phyloP scores from a whole-genome alignment of 2,329 filamentous ascomycete genomes.

The Clonostachys chloroleuca region DNA sequence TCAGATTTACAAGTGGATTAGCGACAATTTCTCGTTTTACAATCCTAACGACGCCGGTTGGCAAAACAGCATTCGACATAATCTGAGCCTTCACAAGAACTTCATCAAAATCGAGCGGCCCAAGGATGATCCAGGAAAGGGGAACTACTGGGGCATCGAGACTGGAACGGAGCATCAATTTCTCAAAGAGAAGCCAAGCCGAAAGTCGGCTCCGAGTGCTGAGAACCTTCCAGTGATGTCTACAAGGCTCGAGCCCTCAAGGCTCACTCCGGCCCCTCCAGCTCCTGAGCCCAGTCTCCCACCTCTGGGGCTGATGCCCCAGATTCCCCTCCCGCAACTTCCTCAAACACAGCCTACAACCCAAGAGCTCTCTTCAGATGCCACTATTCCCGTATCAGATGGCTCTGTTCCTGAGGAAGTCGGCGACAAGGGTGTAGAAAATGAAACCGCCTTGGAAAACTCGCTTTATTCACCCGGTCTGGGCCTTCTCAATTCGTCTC shows the following conservation, averaged over 20 bases:
- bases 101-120: slow-evolving; percentile 94
- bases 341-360: not conserved
- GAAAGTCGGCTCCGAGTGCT: slow-evolving; percentile 50
- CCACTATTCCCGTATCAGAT: slow-evolving; percentile 71
- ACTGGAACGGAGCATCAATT: slow-evolving; percentile 87
- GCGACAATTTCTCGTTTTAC: slow-evolving; percentile 90
- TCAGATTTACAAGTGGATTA: slow-evolving; percentile 99
- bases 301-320: slow-evolving; percentile 36
- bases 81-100: slow-evolving; percentile 92
- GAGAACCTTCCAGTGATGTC: slow-evolving; percentile 58
- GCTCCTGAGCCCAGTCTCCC: slow-evolving; percentile 44
- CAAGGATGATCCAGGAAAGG: slow-evolving; percentile 96
- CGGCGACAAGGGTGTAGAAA: slow-evolving; percentile 35
- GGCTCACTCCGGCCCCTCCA: slow-evolving; percentile 25
- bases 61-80: slow-evolving; percentile 99
- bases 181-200: slow-evolving; percentile 75
- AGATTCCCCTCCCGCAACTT: slow-evolving; percentile 12
- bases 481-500: slow-evolving; percentile 86
- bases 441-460: slow-evolving; percentile 32
- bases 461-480: slow-evolving; percentile 68
- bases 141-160: slow-evolving; percentile 94
- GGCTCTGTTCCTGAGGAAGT: slow-evolving; percentile 48
- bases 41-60: slow-evolving; percentile 80
- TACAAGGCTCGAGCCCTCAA: slow-evolving; percentile 46
- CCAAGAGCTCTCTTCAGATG: slow-evolving; percentile 61